Evolutionary conservation across 2,329 filamentous ascomycete species (phyloP).

Genomic region (Phialophora chinensis): DNA sequence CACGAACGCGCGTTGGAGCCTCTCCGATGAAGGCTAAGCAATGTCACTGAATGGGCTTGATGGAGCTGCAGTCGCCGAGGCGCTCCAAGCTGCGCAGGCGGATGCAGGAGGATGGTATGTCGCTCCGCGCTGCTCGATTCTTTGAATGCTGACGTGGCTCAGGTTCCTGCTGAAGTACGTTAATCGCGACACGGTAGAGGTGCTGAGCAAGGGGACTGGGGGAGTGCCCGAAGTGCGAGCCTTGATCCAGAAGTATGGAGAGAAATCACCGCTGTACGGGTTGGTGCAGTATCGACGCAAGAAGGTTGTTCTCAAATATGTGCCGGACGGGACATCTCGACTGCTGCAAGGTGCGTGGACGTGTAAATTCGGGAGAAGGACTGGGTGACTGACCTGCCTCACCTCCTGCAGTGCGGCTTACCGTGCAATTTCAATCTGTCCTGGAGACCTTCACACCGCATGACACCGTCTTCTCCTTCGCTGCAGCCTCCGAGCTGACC

Average conservation of each 20-base stretch:
- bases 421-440: constrained; percentile 69
- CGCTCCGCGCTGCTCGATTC: constrained; percentile 7
- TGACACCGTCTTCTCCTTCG: constrained; percentile 81
- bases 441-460: constrained; percentile 77
- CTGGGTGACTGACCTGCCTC: constrained; percentile 20
- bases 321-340: constrained; percentile 88
- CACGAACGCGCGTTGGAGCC: constrained; percentile 16
- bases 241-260: constrained; percentile 77
- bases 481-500: constrained; percentile 76
- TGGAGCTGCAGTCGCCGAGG: constrained; percentile 71
- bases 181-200: constrained; percentile 82
- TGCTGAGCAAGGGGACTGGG: constrained; percentile 76
- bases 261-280: constrained; percentile 87
- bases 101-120: constrained; percentile 95
- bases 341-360: constrained; percentile 79
- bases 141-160: constrained; percentile 26
- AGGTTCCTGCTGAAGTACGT: constrained; percentile 96
- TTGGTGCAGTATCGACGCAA: constrained; percentile 87
- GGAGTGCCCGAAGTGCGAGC: constrained; percentile 84
- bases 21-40: constrained; percentile 44
- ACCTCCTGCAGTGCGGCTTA: constrained; percentile 72
- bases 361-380: not conserved
- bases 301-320: constrained; percentile 90
- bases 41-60: constrained; percentile 41
- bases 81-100: constrained; percentile 76